phyloP scores from a whole-genome alignment of 805 yeast species.

The Myxozyma mucilagina region DNA sequence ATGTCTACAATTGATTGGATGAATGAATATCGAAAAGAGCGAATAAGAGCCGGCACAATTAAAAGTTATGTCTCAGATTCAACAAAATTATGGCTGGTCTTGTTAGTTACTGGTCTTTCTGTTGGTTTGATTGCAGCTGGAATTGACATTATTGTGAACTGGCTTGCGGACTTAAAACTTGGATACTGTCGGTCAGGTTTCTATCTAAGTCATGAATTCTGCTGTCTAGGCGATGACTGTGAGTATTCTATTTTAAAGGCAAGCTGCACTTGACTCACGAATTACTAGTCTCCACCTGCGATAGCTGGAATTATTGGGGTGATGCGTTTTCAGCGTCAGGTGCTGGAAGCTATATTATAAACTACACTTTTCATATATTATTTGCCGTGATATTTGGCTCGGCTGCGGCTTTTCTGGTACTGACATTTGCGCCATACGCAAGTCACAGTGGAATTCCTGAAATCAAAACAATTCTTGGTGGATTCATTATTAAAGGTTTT shows the following conservation, averaged over 20 bases:
- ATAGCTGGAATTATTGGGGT: conserved; percentile 42
- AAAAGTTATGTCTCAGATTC: conserved; percentile 29
- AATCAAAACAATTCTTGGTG: conserved; percentile 65
- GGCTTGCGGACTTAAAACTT: conserved; percentile 68
- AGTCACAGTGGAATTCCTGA: conserved; percentile 71
- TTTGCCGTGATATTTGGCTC: conserved; percentile 46
- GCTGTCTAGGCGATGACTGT: conserved; percentile 65
- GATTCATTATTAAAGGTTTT: conserved; percentile 56
- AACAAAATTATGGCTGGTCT: conserved; percentile 62
- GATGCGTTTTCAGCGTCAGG: conserved; percentile 35
- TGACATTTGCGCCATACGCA: conserved; percentile 43
- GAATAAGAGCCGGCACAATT: conserved; percentile 19
- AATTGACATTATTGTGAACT: conserved; percentile 75
- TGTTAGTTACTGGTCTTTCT: conserved; percentile 66
- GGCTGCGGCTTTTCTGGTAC: conserved; percentile 42
- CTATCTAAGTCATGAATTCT: conserved; percentile 65
- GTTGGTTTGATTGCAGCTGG: conserved; percentile 81
- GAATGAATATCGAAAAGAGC: conserved; percentile 39
- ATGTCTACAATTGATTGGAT: conserved; percentile 40
- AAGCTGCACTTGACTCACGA: conserved; percentile 34
- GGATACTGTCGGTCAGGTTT: conserved; percentile 71
- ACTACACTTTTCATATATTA: conserved; percentile 44
- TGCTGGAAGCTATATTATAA: conserved; percentile 39
- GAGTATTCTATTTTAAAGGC: conserved; percentile 49
- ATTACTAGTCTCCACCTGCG: conserved; percentile 43